Conservation (phyloP, 805 yeast genomes). For the Candida chilensis region DNA sequence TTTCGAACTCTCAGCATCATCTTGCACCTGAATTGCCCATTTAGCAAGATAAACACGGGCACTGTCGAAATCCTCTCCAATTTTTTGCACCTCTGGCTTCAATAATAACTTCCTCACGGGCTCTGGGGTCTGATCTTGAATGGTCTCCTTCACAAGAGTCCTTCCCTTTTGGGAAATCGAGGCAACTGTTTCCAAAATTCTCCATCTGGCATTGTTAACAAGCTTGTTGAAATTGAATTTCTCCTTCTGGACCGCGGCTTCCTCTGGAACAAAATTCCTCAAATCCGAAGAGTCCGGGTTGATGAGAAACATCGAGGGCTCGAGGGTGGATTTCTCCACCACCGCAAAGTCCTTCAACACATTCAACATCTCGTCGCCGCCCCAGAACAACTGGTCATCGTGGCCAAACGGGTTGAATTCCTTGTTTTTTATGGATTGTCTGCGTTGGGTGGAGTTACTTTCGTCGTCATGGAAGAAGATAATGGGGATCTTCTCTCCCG, state of each 20-base stretch:
- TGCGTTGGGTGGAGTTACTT: slow-evolving; percentile 61
- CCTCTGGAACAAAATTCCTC: slow-evolving; percentile 44
- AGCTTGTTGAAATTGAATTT: slow-evolving; percentile 29
- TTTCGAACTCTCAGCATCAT: slow-evolving; percentile 68
- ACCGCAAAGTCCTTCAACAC: slow-evolving; percentile 46
- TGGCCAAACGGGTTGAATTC: slow-evolving; percentile 69
- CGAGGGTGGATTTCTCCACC: slow-evolving; percentile 62
- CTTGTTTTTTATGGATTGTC: slow-evolving; percentile 49
- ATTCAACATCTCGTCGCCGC: slow-evolving; percentile 72
- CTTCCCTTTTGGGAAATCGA: slow-evolving; percentile 46
- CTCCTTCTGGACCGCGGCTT: slow-evolving; percentile 15
- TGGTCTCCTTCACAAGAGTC: slow-evolving; percentile 51
- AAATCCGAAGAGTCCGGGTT: slow-evolving; percentile 70
- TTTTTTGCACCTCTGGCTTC: slow-evolving; percentile 71
- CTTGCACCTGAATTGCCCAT: slow-evolving; percentile 93
- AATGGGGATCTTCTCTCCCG: slow-evolving; percentile 65
- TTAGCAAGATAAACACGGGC: slow-evolving; percentile 89
- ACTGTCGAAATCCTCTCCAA: slow-evolving; percentile 87
- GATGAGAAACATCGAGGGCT: slow-evolving; percentile 62
- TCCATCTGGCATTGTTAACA: slow-evolving; percentile 75
- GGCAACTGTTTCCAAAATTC: slow-evolving; percentile 76
- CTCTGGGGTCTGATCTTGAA: slow-evolving; percentile 55
- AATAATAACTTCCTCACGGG: slow-evolving; percentile 49
- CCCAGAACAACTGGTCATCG: slow-evolving; percentile 65
- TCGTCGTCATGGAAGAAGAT: slow-evolving; percentile 91